Conservation (phyloP, 805 yeast genomes). For the Saccharomyces eubayanus region DNA sequence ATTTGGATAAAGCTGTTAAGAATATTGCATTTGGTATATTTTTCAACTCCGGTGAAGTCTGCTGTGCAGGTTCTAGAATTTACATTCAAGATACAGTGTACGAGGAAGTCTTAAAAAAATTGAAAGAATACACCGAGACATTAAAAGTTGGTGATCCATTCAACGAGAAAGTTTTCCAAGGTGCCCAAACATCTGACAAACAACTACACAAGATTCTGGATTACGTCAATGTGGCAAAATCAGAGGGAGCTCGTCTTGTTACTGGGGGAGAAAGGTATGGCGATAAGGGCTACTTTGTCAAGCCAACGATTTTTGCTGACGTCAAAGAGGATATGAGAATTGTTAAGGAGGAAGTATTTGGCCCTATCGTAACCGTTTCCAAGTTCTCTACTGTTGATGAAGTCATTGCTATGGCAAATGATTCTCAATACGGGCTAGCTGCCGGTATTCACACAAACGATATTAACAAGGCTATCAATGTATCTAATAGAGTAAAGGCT, state of each 20-base stretch:
- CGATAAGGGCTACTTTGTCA: constrained; percentile 59
- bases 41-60: constrained; percentile 87
- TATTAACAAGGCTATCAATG: constrained; percentile 55
- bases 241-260: constrained; percentile 61
- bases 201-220: constrained; percentile 59
- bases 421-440: constrained; percentile 75
- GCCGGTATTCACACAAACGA: constrained; percentile 78
- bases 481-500: constrained; percentile 58
- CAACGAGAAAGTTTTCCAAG: constrained; percentile 59
- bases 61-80: constrained; percentile 87
- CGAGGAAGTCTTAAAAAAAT: constrained; percentile 54
- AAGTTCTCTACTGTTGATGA: constrained; percentile 69
- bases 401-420: constrained; percentile 65
- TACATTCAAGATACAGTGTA: constrained; percentile 70
- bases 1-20: constrained; percentile 55
- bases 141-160: constrained; percentile 75
- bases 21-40: constrained; percentile 67
- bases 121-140: constrained; percentile 40
- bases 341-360: constrained; percentile 85
- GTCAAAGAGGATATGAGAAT: constrained; percentile 66
- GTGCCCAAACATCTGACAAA: constrained; percentile 64
- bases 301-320: constrained; percentile 83
- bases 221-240: constrained; percentile 55
- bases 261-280: constrained; percentile 78
- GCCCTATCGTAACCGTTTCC: constrained; percentile 74